phyloP scores from a whole-genome alignment of 768 basidiomycete genomes.

The Collybia nuda region DNA sequence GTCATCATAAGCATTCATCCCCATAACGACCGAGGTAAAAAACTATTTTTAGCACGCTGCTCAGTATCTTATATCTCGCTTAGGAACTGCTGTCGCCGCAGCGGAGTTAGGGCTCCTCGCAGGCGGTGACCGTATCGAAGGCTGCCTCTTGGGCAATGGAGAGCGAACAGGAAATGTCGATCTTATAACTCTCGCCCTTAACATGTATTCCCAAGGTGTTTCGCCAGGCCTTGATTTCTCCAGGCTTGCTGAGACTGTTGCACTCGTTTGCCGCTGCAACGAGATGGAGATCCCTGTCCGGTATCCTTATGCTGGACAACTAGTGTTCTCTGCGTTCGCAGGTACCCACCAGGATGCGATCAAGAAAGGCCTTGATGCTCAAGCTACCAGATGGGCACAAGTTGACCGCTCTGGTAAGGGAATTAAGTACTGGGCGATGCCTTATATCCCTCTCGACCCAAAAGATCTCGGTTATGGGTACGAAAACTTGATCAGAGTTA shows the following conservation, averaged over 20 bases:
- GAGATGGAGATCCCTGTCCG: slow-evolving; percentile 78
- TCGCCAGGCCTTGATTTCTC: slow-evolving; percentile 75
- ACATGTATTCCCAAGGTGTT: slow-evolving; percentile 82
- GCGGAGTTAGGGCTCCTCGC: slow-evolving; percentile 77
- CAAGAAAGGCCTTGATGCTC: slow-evolving; percentile 83
- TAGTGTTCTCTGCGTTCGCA: slow-evolving; percentile 86
- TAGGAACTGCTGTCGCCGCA: slow-evolving; percentile 78
- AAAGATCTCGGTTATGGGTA: slow-evolving; percentile 82
- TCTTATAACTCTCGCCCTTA: slow-evolving; percentile 78
- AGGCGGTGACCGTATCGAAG: slow-evolving; percentile 82
- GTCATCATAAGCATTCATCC: slow-evolving; percentile 74
- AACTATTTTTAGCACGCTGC: not conserved
- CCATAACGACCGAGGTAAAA: slow-evolving; percentile 75
- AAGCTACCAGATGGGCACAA: slow-evolving; percentile 47
- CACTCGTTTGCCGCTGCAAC: slow-evolving; percentile 78
- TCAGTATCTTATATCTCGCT: not conserved
- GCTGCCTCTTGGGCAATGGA: slow-evolving; percentile 83
- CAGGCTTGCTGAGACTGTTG: slow-evolving; percentile 69
- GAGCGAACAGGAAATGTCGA: slow-evolving; percentile 89
- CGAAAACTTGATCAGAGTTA: slow-evolving; percentile 87
- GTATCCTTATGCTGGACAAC: slow-evolving; percentile 81
- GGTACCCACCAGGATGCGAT: slow-evolving; percentile 86
- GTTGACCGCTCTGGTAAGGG: slow-evolving; percentile 46
- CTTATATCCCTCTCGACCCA: slow-evolving; percentile 84
- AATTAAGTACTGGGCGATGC: slow-evolving; percentile 66